These are phyloP conservation scores for Penicillium desertorum DNA, from an alignment of 495 filamentous ascomycete species.

Conservation along the genomic window DNA sequence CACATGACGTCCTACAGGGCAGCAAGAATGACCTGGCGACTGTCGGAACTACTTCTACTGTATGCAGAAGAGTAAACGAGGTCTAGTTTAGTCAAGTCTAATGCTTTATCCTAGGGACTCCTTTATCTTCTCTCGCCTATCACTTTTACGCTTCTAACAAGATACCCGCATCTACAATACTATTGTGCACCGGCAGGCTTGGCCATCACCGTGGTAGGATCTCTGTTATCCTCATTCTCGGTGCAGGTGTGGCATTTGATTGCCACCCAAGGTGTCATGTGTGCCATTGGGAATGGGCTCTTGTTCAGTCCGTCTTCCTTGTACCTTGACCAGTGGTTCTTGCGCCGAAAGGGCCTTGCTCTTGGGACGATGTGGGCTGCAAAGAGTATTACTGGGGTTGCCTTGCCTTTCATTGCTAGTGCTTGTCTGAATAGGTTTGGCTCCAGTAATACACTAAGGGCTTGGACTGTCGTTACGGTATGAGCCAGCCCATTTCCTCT, in stretches of 20 bases:
- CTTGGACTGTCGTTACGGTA: constrained; percentile 52
- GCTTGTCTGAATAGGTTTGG: constrained; percentile 54
- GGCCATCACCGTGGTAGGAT: constrained; percentile 39
- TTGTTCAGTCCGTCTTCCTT: constrained; percentile 53
- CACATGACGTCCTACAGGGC: constrained; percentile 36
- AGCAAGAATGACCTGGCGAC: constrained; percentile 45
- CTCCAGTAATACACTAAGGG: constrained; percentile 53
- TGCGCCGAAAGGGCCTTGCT: constrained; percentile 51
- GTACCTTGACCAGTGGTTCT: constrained; percentile 60
- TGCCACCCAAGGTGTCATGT: constrained; percentile 55
- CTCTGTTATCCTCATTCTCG: constrained; percentile 51
- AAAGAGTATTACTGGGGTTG: constrained; percentile 48
- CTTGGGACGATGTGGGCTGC: constrained; percentile 59
- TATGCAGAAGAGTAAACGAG: constrained; percentile 13
- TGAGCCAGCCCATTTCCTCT: not conserved
- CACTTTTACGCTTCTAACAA: constrained; percentile 49
- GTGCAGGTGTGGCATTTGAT: constrained; percentile 52
- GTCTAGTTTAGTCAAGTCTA: constrained; percentile 1
- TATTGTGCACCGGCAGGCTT: constrained; percentile 46
- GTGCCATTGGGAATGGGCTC: constrained; percentile 51
- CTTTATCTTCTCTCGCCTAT: constrained; percentile 58
- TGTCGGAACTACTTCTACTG: constrained; percentile 51
- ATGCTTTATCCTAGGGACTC: constrained; percentile 40
- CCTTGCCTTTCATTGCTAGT: constrained; percentile 54
- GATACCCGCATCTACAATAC: constrained; percentile 44